Evolutionary conservation across 1,284 basidiomycete species (phyloP), one percentile per base, ranked within the genome.

Genomic region (Fomitopsis pinicola): DNA sequence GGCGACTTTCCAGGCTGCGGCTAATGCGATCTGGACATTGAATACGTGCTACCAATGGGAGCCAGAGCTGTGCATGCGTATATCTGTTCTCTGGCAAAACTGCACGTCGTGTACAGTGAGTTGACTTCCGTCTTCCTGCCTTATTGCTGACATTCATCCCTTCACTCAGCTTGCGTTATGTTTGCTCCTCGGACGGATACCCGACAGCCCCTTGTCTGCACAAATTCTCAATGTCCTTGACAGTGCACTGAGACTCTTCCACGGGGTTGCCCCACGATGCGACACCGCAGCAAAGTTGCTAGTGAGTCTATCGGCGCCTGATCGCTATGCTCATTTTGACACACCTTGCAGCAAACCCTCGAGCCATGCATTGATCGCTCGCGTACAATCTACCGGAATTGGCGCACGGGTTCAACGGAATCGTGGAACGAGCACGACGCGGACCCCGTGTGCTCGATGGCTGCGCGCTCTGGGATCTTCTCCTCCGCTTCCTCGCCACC

Each of bases 1-100:
- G 0, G 87, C 88, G 1, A 78, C 84, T 0, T 90, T 84, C 66
- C 78, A 82, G 1, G 81, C 81, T 26, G 80, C 86, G 4, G 78
- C 80, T 36, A 84, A 81, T 3, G 80, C 88, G 42, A 76, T 89
- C 28, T 84, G 82, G 68, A 78, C 78, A 1, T 73, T 86, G 14
- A 69, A 76, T 36, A 81, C 83, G n/a, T 82, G 87, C 63, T 87
- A 86, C 64, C 65, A 75, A 12, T 68, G 76, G 17, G 79, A 78
- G 69, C 85, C 87, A 0, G 79, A 77, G 57, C 74, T 85, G 2
- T 80, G 78, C 57, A 74, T 82, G 8, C 72, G 86, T 28, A 84
- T 83, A 62, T 85, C 85, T 82, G 73, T 78, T 10, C 80, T 85
- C 70, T 91, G 88, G 88, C 84, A 82, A 1, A 86, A 80, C 70